Percentiles rank a stretch among this genome's conserved stretches.
phyloP scores from a whole-genome alignment of 371 early-diverging fungal species.

The Neoconidiobolus thromboides region DNA sequence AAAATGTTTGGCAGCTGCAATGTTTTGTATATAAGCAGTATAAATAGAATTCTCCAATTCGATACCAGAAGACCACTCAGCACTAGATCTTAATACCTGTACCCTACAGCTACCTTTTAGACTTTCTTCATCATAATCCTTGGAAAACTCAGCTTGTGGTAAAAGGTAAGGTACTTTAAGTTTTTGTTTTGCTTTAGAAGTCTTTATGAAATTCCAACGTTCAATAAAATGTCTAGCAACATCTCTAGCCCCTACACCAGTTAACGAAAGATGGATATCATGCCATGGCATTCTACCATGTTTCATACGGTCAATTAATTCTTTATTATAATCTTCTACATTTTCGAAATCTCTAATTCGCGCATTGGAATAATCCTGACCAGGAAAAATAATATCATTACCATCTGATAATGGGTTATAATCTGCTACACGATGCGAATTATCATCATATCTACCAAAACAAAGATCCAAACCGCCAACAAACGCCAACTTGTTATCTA shows the following conservation, averaged over 20 bases:
- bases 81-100: slow-evolving; percentile 47
- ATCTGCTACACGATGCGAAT: slow-evolving; percentile 61
- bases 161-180: slow-evolving; percentile 42
- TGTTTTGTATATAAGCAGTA: slow-evolving; percentile 59
- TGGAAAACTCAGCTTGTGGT: slow-evolving; percentile 64
- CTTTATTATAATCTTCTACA: not conserved
- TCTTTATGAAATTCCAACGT: slow-evolving; percentile 79
- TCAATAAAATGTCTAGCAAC: slow-evolving; percentile 77
- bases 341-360: slow-evolving; percentile 20
- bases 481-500: slow-evolving; percentile 69
- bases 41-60: slow-evolving; percentile 48
- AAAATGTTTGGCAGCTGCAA: slow-evolving; percentile 55
- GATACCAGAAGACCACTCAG: slow-evolving; percentile 44
- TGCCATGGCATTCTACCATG: slow-evolving; percentile 87
- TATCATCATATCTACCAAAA: slow-evolving; percentile 74
- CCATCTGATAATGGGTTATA: slow-evolving; percentile 41
- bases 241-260: slow-evolving; percentile 44
- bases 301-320: not conserved
- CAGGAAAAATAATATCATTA: slow-evolving; percentile 37
- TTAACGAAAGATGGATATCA: slow-evolving; percentile 44
- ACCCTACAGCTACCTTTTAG: slow-evolving; percentile 30
- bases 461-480: slow-evolving; percentile 86
- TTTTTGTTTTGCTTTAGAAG: slow-evolving; percentile 38
- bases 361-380: slow-evolving; percentile 87
- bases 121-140: slow-evolving; percentile 3